phyloP scores from a whole-genome alignment of 345 rosid species.

The sweet orange (Citrus sinensis) region DNA sequence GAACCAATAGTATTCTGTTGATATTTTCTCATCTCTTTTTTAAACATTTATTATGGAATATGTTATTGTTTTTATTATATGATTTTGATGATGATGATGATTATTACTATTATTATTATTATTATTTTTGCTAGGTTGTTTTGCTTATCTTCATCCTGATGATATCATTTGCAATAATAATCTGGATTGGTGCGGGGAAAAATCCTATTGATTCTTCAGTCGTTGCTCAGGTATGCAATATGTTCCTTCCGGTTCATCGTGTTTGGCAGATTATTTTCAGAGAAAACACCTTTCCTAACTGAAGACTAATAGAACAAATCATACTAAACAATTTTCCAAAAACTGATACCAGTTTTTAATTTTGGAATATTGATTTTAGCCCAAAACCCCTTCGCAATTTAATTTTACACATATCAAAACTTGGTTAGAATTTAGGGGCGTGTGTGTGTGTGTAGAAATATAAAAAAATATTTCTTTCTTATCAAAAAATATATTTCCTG shows the following conservation, averaged over 20 bases:
- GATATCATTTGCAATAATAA: conserved; percentile 45
- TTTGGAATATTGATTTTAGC: neutral
- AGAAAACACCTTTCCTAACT: neutral
- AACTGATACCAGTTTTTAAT: neutral
- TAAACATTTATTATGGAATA: neutral
- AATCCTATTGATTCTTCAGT: conserved; percentile 42
- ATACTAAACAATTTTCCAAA: neutral
- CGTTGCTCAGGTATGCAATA: conserved; percentile 42
- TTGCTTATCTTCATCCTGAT: conserved; percentile 42
- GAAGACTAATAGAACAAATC: neutral
- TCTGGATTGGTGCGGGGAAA: conserved; percentile 58
- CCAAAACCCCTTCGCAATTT: neutral
- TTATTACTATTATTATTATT: neutral
- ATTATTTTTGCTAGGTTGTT: conserved; percentile 32
- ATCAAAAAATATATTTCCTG: neutral
- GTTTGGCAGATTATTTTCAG: neutral
- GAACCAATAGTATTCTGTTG: neutral
- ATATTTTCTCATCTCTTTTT: neutral
- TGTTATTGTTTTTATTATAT: neutral
- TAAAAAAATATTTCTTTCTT: too few species aligned
- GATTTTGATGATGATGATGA: neutral
- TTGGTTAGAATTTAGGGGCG: too few species aligned
- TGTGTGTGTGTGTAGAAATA: too few species aligned
- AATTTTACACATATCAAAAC: too few species aligned
- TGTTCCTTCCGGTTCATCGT: neutral